Base-by-base conservation (phyloP, 352 stramenopile species). In the Blastocystis sp. region DNA sequence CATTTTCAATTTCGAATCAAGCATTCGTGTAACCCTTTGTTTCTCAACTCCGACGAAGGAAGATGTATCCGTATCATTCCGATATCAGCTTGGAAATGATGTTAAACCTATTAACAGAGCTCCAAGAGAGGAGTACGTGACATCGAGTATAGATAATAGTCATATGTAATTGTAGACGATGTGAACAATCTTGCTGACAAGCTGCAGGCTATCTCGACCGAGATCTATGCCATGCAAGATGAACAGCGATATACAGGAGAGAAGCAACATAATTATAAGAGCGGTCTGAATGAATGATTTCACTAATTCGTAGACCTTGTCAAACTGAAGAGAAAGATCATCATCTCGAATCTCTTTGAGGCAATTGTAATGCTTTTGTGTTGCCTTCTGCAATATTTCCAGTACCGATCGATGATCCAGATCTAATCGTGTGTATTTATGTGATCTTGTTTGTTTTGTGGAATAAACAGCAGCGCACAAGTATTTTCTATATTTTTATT, bases 201-300 rank as follows among this genome's bases (percentile, higher is more conserved):
- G 29, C 49, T 80, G 12, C 69, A 80, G 27, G 12, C 11, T 9
- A 42, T 80, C 24, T 16, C 69, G 27, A 80, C 69, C 12, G 69
- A 80, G 39, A 80, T 80, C 27, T 80, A 66, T 37, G 11, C 69
- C 6, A 80, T 80, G 69, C 69, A 80, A 37, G 69, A 80, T 29
- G 69, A 80, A 37, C 69, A 80, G 69, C 49, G 69, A 49, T 80
- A 80, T 29, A 80, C 69, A 32, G 21, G 12, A 12, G 54, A 59
- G 54, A 80, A 80, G 29, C 69, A 80, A 37, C 24, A 66, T 24
- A 66, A 80, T 37, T 80, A 80, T n/a, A 80, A 80, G 69, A 16
- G 7, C 9, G 69, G 69, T 80, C 21, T 7, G 11, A 49, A 19
- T 19, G 7, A 39, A 14, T 37, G 5, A 12, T 12, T 73, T 7